These are phyloP conservation scores for Didymella pomorum DNA, from an alignment of 2,329 filamentous ascomycete species.

Conservation along the genomic window DNA sequence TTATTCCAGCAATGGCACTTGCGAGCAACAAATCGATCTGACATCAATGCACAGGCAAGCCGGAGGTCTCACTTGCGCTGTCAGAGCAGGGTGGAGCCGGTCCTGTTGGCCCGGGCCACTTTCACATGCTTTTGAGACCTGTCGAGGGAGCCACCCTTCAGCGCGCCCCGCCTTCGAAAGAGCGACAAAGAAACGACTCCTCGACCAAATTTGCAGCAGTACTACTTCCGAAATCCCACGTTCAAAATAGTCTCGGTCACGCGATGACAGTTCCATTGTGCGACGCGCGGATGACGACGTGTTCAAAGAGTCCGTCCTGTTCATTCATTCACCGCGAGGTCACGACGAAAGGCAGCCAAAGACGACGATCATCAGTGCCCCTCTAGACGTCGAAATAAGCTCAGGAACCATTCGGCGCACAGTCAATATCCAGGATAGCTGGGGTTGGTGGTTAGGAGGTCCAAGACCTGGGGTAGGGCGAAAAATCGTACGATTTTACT, in stretches of 20 bases:
- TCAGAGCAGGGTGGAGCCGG: not conserved
- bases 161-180: not conserved
- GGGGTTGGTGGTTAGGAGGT: slow-evolving; percentile 11
- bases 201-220: not conserved
- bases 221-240: not conserved
- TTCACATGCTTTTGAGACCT: slow-evolving; percentile 9
- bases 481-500: slow-evolving; percentile 44
- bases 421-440: slow-evolving; percentile 12
- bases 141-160: not conserved
- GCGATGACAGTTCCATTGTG: not conserved
- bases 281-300: not conserved
- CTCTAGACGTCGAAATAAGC: slow-evolving; percentile 19
- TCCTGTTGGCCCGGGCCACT: slow-evolving; percentile 10
- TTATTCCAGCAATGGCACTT: not conserved
- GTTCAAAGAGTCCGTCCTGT: not conserved
- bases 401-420: slow-evolving; percentile 15
- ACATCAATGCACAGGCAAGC: not conserved
- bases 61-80: not conserved
- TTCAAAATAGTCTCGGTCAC: not conserved
- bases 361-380: too few species aligned
- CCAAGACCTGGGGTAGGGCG: slow-evolving; percentile 26
- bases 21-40: not conserved
- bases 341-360: not conserved
- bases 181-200: not conserved
- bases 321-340: not conserved